Conservation (phyloP, 2,329 filamentous ascomycete species). For the Septoria linicola region DNA sequence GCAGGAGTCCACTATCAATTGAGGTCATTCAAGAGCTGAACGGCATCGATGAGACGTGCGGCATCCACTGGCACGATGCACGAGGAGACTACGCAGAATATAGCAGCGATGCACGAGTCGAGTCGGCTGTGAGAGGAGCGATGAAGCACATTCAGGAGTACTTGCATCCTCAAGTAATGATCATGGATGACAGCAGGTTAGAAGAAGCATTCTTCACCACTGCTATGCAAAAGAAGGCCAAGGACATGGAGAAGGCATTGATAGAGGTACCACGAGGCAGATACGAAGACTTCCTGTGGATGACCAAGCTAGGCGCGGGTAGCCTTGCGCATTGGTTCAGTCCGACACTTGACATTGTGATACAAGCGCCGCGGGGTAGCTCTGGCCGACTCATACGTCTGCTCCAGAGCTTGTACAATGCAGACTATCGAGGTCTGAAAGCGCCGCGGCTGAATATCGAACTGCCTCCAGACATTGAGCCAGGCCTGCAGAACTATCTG, state of each 20-base stretch:
- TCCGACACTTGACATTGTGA: slow-evolving; percentile 74
- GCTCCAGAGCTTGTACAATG: slow-evolving; percentile 69
- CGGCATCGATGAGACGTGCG: slow-evolving; percentile 69
- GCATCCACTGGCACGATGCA: slow-evolving; percentile 67
- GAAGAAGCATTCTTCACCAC: slow-evolving; percentile 70
- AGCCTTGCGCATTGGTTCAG: slow-evolving; percentile 76
- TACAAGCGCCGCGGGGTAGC: slow-evolving; percentile 70
- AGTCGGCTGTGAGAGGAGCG: slow-evolving; percentile 61
- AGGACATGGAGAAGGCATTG: slow-evolving; percentile 57
- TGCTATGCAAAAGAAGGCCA: slow-evolving; percentile 58
- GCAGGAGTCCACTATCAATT: slow-evolving; percentile 67
- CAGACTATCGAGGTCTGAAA: slow-evolving; percentile 70
- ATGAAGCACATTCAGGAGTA: slow-evolving; percentile 70
- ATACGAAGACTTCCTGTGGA: slow-evolving; percentile 68
- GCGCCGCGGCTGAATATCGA: slow-evolving; percentile 80
- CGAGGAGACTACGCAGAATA: slow-evolving; percentile 69
- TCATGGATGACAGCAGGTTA: slow-evolving; percentile 65
- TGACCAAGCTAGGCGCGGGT: slow-evolving; percentile 71
- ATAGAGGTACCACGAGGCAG: slow-evolving; percentile 70
- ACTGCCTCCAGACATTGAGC: slow-evolving; percentile 69
- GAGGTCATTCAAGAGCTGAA: slow-evolving; percentile 73
- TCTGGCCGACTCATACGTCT: slow-evolving; percentile 75
- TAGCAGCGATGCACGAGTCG: slow-evolving; percentile 70
- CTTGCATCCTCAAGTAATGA: slow-evolving; percentile 73
- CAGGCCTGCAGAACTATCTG: slow-evolving; percentile 62